Evolutionary conservation across 495 filamentous ascomycete species (phyloP), one percentile per base, ranked within the genome.

Genomic region (Tuber magnatum): DNA sequence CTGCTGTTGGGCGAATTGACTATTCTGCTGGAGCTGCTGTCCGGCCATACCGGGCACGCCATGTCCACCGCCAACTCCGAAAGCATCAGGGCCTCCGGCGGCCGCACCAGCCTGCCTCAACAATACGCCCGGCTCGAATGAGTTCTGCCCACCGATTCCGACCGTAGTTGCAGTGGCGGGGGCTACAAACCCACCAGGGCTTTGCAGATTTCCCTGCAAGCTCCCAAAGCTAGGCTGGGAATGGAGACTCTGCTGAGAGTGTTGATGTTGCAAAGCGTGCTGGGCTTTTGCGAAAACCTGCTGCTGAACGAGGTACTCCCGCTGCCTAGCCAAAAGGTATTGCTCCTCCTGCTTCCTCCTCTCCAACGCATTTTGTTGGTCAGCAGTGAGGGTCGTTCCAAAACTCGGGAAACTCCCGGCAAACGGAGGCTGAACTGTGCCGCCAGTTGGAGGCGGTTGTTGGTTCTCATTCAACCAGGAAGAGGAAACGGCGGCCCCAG

Each of bases 301-400:
- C 80, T 95, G 92, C 77, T 94, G 94, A 51, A 91, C 90, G n/a
- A 96, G 87, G 81, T 92, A 91, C 82, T 99, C 95, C 75, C 97
- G 92, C 83, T 98, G 94, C 16, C 94, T 90, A 28, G 95, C 95
- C 88, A 97, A 93, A 35, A 96, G 86, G 83, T 97, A 96, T 80
- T 99, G 95, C 82, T 99, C 95, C 81, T 99, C 95, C 82, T 99
- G 95, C 86, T 99, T 99, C 38, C 96, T 88, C 61, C 95, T 88
- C 83, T 99, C 95, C 16, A 99, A 86, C 24, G 95, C 94, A 83
- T 99, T 99, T 81, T 99, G 95, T 84, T 99, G 95, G 79, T 97
- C 94, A 0, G 95, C 95, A 3, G 95, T 98, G 78, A 99, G 86
- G 20, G 96, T 98, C 24, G 96, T 94, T n/a, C 95, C 95, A 82